These are phyloP conservation scores for Dioszegia hungarica DNA, from an alignment of 768 basidiomycete species.

Conservation along the genomic window DNA sequence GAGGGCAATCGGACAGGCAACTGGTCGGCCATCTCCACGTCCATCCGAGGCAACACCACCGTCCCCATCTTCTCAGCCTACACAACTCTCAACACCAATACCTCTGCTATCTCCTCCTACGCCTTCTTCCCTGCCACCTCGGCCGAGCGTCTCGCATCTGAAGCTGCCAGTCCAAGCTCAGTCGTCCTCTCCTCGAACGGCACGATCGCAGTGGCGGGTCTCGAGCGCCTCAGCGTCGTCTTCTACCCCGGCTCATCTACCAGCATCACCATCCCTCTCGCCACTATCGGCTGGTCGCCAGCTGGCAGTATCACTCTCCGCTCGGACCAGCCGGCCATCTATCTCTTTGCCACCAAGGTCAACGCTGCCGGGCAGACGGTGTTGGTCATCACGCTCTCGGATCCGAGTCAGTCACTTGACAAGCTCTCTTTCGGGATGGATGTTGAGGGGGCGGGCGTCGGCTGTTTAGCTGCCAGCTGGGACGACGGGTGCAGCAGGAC, in stretches of 20 bases:
- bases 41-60: slow-evolving; percentile 57
- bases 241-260: slow-evolving; percentile 55
- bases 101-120: slow-evolving; percentile 55
- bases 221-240: slow-evolving; percentile 47
- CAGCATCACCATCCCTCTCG: slow-evolving; percentile 46
- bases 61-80: slow-evolving; percentile 65
- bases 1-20: slow-evolving; percentile 57
- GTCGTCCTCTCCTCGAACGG: neutral
- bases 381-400: slow-evolving; percentile 58
- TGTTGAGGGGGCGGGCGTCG: neutral
- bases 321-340: slow-evolving; percentile 34
- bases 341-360: slow-evolving; percentile 52
- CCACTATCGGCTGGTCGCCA: slow-evolving; percentile 5
- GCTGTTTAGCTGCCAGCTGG: neutral
- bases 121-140: slow-evolving; percentile 58
- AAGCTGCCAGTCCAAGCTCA: slow-evolving; percentile 2
- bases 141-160: slow-evolving; percentile 16
- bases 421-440: slow-evolving; percentile 7
- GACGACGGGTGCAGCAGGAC: slow-evolving; percentile 1
- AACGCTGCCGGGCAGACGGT: slow-evolving; percentile 53
- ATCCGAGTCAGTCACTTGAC: slow-evolving; percentile 58
- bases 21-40: slow-evolving; percentile 64
- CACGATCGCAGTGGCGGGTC: slow-evolving; percentile 47
- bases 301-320: slow-evolving; percentile 4
- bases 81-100: slow-evolving; percentile 50